phyloP scores from a whole-genome alignment of 2,329 filamentous ascomycete species.

The Aphanoascus verrucosus region DNA sequence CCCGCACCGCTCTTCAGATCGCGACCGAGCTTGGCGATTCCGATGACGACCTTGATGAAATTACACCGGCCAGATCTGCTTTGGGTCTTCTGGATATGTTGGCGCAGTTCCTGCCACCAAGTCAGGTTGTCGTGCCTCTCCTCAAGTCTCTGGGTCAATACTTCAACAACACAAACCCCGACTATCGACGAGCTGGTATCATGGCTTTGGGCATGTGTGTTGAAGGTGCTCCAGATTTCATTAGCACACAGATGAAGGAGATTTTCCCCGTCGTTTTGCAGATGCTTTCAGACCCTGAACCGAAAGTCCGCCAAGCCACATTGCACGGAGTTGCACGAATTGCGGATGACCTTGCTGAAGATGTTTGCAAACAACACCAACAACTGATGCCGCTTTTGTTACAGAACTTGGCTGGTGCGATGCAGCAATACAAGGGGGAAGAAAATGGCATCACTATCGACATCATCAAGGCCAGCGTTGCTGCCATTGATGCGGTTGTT shows the following conservation, averaged over 20 bases:
- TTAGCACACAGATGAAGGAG: conserved; percentile 78
- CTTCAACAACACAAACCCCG: conserved; percentile 61
- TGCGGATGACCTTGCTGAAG: conserved; percentile 85
- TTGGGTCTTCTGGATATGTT: conserved; percentile 82
- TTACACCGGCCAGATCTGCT: conserved; percentile 73
- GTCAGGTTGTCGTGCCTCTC: conserved; percentile 86
- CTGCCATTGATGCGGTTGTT: conserved; percentile 81
- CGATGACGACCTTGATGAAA: conserved; percentile 61
- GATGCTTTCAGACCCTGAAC: conserved; percentile 71
- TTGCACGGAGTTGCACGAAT: conserved; percentile 80
- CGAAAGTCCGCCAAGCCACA: conserved; percentile 74
- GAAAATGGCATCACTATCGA: conserved; percentile 65
- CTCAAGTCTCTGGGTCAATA: conserved; percentile 77
- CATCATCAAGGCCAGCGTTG: conserved; percentile 82
- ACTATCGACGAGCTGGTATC: conserved; percentile 80
- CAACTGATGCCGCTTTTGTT: conserved; percentile 73
- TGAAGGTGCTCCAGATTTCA: conserved; percentile 94
- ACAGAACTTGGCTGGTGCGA: conserved; percentile 77
- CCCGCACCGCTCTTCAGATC: conserved; percentile 76
- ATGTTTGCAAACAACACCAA: conserved; percentile 75
- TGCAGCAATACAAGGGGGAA: conserved; percentile 52
- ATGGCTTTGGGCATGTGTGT: conserved; percentile 87
- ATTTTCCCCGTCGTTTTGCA: conserved; percentile 77
- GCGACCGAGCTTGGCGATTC: conserved; percentile 71
- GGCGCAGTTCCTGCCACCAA: conserved; percentile 76